Base-by-base conservation (phyloP, 345 rosid species). In the Citrus trifoliata region DNA sequence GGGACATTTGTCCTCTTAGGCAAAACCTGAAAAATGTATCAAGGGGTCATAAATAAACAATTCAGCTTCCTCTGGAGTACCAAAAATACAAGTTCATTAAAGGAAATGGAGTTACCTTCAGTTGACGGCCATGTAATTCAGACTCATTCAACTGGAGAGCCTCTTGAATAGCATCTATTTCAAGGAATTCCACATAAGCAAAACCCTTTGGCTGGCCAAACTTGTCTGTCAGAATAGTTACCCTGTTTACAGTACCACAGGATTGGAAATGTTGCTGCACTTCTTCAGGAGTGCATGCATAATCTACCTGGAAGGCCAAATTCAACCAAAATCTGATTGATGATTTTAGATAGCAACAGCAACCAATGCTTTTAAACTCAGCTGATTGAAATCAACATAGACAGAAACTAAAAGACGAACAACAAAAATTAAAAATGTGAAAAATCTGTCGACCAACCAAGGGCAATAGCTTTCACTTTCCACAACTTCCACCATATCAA, bases 261-360 rank as follows among this genome's bases (percentile, higher is more conserved):
- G 98, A 83, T 82, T 95, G 97, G 75, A 95, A 95, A 90, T 95
- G 98, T 80, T 92, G 98, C 83, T 94, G 98, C 76, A 95, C 99
- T 87, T 95, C 99, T 87, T 95, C 99, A 38, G 98, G 98, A 18
- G 98, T 94, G 84, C 99, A 95, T 2, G 94, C 93, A 80, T 94
- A 95, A 79, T 95, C 98, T 83, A 95, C 98, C 98, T 95, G 80
- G 82, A 83, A 12, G 48, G 63, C 32, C 68, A 80, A 40, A 62
- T 22, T 70, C 35, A 25, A 76, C 25, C 67, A 80, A 62, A 46
- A 63, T 27, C 67, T 22, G 27, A 51, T 68, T 72, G 14, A 75
- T 33, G 25, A 38, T 64, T 71, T 76, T 35, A 30, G 58, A 25
- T 32, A 28, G 78, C 61, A 48, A 75, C 27, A 21, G 62, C 70